These are phyloP conservation scores for Hypocrella siamensis DNA, from an alignment of 2,329 filamentous ascomycete genomes.

Conservation along the genomic window DNA sequence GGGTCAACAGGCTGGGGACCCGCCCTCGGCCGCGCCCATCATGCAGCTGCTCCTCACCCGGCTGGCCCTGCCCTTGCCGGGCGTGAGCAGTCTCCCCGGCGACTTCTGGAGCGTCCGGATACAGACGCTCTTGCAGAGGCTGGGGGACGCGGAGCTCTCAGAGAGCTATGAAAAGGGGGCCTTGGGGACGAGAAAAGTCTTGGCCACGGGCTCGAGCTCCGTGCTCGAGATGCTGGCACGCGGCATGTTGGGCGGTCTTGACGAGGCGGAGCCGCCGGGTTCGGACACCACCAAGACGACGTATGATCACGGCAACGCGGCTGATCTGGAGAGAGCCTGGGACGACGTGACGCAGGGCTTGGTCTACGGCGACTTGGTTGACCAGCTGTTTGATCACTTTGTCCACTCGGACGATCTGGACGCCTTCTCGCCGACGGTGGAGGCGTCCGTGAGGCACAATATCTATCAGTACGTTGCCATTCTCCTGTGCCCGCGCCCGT, in stretches of 20 bases:
- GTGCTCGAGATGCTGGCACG: constrained; percentile 54
- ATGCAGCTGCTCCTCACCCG: constrained; percentile 52
- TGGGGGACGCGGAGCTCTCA: constrained; percentile 54
- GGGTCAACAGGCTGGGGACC: too few species aligned
- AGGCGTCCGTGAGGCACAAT: constrained; percentile 48
- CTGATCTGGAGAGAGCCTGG: constrained; percentile 49
- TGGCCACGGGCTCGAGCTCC: constrained; percentile 55
- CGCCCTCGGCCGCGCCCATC: constrained; percentile 40
- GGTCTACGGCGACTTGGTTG: constrained; percentile 52
- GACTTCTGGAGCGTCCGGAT: constrained; percentile 52
- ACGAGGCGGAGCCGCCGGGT: constrained; percentile 2
- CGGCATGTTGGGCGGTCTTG: constrained; percentile 45
- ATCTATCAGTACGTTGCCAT: constrained; percentile 46
- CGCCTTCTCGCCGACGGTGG: constrained; percentile 43
- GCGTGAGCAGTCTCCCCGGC: constrained; percentile 42
- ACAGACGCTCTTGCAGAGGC: constrained; percentile 40
- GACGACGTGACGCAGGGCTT: constrained; percentile 48
- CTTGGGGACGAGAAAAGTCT: constrained; percentile 57
- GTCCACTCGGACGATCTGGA: constrained; percentile 46
- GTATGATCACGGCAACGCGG: constrained; percentile 43
- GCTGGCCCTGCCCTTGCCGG: constrained; percentile 50
- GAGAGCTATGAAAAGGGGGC: constrained; percentile 72
- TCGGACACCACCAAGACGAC: constrained; percentile 10
- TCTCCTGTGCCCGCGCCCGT: not conserved
- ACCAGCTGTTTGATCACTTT: constrained; percentile 47